These are phyloP conservation scores for Aplosporella prunicola DNA, from an alignment of 2,329 filamentous ascomycete genomes.

Conservation along the genomic window DNA sequence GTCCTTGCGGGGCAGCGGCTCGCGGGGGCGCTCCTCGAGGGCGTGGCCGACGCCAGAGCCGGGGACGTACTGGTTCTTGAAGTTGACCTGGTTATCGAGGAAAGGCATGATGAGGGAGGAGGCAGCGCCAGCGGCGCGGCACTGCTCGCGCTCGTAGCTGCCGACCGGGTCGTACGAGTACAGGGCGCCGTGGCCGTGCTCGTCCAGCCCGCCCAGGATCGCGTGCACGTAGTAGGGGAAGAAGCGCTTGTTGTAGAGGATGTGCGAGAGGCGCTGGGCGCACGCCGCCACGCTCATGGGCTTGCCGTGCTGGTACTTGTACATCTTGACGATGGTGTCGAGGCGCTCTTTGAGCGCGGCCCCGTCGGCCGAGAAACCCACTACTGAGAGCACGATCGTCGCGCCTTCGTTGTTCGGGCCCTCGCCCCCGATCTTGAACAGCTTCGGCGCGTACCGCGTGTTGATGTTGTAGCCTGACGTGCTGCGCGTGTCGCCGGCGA, in stretches of 20 bases:
- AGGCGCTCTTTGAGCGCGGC: slow-evolving; percentile 88
- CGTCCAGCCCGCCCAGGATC: slow-evolving; percentile 87
- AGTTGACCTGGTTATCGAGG: slow-evolving; percentile 98
- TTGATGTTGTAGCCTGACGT: slow-evolving; percentile 97
- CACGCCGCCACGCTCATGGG: slow-evolving; percentile 90
- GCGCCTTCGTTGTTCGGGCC: slow-evolving; percentile 64
- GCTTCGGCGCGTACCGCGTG: slow-evolving; percentile 87
- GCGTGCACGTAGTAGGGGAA: slow-evolving; percentile 98
- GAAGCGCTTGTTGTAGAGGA: slow-evolving; percentile 95
- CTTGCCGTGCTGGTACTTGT: slow-evolving; percentile 96
- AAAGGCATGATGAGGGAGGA: slow-evolving; percentile 97
- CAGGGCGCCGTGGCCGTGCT: slow-evolving; percentile 85
- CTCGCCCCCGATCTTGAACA: slow-evolving; percentile 93
- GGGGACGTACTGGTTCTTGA: slow-evolving; percentile 96
- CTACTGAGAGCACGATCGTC: slow-evolving; percentile 82
- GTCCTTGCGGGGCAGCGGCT: slow-evolving; percentile 60
- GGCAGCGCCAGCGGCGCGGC: slow-evolving; percentile 83
- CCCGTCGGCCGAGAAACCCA: slow-evolving; percentile 92
- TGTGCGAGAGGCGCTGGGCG: slow-evolving; percentile 87
- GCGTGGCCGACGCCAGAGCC: slow-evolving; percentile 76
- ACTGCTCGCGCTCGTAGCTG: slow-evolving; percentile 95
- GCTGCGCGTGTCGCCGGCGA: slow-evolving; percentile 93
- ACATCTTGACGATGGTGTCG: slow-evolving; percentile 95
- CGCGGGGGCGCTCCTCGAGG: slow-evolving; percentile 58
- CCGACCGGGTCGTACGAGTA: slow-evolving; percentile 98